Base-by-base conservation (phyloP, 805 yeast genomes). In the Yarrowia keelungensis region DNA sequence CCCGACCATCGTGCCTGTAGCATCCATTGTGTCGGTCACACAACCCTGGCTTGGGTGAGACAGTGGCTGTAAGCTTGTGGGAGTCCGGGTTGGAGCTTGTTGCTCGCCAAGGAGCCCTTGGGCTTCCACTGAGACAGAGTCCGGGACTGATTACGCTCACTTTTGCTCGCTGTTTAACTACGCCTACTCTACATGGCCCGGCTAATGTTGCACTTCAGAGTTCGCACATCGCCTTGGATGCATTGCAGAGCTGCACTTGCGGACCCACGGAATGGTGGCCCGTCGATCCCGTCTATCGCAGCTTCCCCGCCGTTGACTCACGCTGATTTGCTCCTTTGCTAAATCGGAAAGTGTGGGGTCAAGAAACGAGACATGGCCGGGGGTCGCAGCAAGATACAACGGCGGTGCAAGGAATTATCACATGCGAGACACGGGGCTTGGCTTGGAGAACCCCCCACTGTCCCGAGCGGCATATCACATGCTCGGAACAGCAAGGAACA, bases 141-240 rank as follows among this genome's bases (percentile, higher is more conserved):
- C 58, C 58, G 58, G 58, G 58, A 38, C 58, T 15, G 56, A 16
- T 51, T 36, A 36, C 56, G 56, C 56, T 50, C 56, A 35, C 56
- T 35, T 50, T 50, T 50, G 56, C 56, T 3, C n/a, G 38, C 38
- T 15, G 38, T 49, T 15, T 14, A 49, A 49, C 56, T 19, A 38
- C 42, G n/a, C 32, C 58, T 12, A 19, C 58, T 53, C 43, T 35
- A 50, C 56, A 35, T 50, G 56, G 43, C 58, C 58, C 58, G 58
- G 58, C 58, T 53, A 53, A 53, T 53, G 58, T 53, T 53, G 58
- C 58, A 53, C 58, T 53, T 53, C 58, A 36, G 38, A 36, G 58
- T 53, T 53, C 43, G 56, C 41, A 11, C 43, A 53, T 53, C 58
- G 58, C 14, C 43, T 12, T 7, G 43, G 43, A 16, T 53, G 58